phyloP scores from a whole-genome alignment of 106 monocot genomes.

The Gastrodia elata region DNA sequence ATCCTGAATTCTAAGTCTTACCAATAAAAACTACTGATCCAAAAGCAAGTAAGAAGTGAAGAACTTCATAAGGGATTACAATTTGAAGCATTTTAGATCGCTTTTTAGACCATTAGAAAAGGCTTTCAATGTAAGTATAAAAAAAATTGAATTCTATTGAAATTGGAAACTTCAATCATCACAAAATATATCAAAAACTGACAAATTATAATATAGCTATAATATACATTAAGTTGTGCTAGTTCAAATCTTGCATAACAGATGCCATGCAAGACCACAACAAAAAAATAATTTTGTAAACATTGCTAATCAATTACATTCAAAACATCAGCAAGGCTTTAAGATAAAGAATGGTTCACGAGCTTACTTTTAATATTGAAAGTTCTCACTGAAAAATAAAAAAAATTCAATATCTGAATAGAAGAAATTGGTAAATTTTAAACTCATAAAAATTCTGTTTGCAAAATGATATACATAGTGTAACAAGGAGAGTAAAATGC shows the following conservation, averaged over 20 bases:
- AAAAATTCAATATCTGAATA: not conserved
- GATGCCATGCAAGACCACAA: not conserved
- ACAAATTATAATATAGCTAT: not conserved
- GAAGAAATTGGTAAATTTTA: not conserved
- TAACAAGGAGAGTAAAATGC: not conserved
- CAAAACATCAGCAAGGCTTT: not conserved
- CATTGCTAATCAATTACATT: not conserved
- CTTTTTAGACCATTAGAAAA: not conserved
- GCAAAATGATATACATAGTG: not conserved
- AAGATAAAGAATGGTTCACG: not conserved
- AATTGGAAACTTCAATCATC: not conserved
- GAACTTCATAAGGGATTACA: not conserved
- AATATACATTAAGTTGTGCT: too few species aligned
- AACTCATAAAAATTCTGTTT: not conserved
- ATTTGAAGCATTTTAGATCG: not conserved
- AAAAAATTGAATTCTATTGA: not conserved
- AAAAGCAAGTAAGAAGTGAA: constrained; percentile 1
- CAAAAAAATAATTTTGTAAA: not conserved
- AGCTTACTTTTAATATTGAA: not conserved
- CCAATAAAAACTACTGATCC: not conserved
- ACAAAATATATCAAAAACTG: not conserved
- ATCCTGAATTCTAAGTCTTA: not conserved
- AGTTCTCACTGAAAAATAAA: not conserved
- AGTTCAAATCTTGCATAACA: too few species aligned
- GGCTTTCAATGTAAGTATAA: not conserved